These are phyloP conservation scores for Teunomyces cretensis DNA, from an alignment of 805 yeast species.

Conservation along the genomic window DNA sequence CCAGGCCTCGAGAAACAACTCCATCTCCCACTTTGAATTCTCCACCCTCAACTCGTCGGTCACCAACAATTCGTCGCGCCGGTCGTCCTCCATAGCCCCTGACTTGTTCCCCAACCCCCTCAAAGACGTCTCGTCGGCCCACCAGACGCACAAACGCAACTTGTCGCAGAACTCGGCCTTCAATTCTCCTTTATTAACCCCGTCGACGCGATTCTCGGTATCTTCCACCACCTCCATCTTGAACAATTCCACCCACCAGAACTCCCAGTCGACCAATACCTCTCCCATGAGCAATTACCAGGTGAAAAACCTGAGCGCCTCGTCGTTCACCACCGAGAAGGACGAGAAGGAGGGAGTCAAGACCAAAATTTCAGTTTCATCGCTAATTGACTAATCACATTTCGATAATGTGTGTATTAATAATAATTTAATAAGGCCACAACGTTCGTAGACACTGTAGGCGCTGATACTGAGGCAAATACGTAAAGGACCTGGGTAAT, in stretches of 20 bases:
- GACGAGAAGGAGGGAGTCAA: slow-evolving; percentile 7
- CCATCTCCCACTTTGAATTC: slow-evolving; percentile 33
- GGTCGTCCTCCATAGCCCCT: slow-evolving; percentile 41
- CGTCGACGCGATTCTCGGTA: slow-evolving; percentile 23
- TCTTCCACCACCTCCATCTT: slow-evolving; percentile 14
- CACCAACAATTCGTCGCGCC: slow-evolving; percentile 32
- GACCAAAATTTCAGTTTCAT: slow-evolving; percentile 34
- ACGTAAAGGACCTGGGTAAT: too few species aligned
- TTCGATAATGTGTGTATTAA: slow-evolving; percentile 5
- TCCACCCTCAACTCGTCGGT: slow-evolving; percentile 16
- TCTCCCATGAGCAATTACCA: slow-evolving; percentile 11
- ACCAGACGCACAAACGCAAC: slow-evolving; percentile 23
- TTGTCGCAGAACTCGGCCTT: slow-evolving; percentile 31
- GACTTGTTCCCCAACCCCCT: slow-evolving; percentile 44
- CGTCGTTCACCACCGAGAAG: slow-evolving; percentile 1
- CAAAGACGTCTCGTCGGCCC: slow-evolving; percentile 7
- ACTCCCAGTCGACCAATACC: slow-evolving; percentile 7
- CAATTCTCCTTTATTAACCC: slow-evolving; percentile 27
- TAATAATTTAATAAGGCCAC: background rate
- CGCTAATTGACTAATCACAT: slow-evolving; percentile 27
- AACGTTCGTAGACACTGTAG: too few species aligned
- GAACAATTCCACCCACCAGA: background rate
- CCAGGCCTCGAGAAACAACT: slow-evolving; percentile 41
- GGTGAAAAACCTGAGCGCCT: slow-evolving; percentile 1
- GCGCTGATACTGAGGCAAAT: too few species aligned